Conservation (phyloP, 2,329 filamentous ascomycete genomes). For the Colletotrichum orchidophilum region DNA sequence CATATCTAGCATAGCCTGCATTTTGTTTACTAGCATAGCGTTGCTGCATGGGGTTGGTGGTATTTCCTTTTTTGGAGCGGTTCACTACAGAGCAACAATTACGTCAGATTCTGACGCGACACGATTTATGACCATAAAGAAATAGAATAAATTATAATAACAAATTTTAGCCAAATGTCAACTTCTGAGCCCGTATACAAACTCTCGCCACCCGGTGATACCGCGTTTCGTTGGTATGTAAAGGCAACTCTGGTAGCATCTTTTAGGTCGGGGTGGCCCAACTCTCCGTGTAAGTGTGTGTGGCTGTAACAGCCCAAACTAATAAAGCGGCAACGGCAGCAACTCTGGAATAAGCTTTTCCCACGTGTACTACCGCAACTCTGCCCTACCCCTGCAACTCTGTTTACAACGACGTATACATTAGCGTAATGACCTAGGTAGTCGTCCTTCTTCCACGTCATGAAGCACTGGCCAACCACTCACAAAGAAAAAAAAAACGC, state of each 20-base stretch:
- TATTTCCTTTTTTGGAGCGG: background rate
- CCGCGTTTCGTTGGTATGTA: background rate
- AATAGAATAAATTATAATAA: background rate
- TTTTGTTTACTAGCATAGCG: slow-evolving; percentile 1
- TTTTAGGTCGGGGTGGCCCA: background rate
- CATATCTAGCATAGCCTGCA: background rate
- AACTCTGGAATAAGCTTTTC: background rate
- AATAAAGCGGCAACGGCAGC: background rate
- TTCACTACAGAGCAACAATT: background rate
- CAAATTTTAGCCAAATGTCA: background rate
- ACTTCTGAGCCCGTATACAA: background rate
- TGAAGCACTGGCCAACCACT: too few relatives aligned
- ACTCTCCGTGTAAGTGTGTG: background rate
- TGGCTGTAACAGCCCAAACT: background rate
- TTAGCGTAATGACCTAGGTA: background rate
- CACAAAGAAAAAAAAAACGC: too few relatives aligned
- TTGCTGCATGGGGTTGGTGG: background rate
- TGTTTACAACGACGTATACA: background rate
- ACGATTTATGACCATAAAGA: slow-evolving; percentile 19
- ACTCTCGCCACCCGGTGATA: too few relatives aligned
- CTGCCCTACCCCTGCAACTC: background rate
- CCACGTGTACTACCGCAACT: background rate
- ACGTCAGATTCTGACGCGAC: slow-evolving; percentile 3
- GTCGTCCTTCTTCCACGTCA: too few relatives aligned
- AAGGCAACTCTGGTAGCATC: too few relatives aligned